phyloP scores from a whole-genome alignment of 1,284 basidiomycete species.

The Puccinia coronata region DNA sequence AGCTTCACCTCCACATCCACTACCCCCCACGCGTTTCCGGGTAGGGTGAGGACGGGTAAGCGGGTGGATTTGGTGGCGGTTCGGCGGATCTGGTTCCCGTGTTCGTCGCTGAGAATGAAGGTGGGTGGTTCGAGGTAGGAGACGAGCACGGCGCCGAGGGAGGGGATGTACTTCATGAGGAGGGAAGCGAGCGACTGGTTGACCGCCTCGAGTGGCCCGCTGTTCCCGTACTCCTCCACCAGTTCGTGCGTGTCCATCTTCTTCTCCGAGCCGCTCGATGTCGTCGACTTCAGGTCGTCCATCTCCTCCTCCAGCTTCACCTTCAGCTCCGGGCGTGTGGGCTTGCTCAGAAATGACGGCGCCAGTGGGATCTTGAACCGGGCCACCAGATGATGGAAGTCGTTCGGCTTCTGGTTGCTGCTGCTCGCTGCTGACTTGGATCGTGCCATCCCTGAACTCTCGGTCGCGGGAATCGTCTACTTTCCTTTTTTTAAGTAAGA shows the following conservation, averaged over 20 bases:
- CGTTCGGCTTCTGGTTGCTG: background rate
- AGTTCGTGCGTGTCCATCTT: background rate
- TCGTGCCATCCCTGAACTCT: background rate
- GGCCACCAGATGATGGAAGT: constrained; percentile 38
- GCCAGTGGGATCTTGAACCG: constrained; percentile 35
- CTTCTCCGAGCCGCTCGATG: background rate
- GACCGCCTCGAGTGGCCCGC: constrained; percentile 23
- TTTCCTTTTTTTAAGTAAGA: no score
- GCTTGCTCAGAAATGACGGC: constrained; percentile 21
- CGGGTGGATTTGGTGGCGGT: background rate
- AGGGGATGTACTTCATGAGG: constrained; percentile 46
- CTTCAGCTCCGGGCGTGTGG: background rate
- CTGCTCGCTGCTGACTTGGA: no score
- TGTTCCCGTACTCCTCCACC: background rate
- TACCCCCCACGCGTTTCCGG: constrained; percentile 24
- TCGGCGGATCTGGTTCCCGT: background rate
- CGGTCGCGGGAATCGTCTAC: background rate
- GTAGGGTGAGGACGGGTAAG: constrained; percentile 5
- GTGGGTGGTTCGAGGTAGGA: constrained; percentile 29
- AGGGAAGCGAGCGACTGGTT: constrained; percentile 38
- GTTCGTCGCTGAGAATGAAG: background rate
- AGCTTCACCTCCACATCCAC: constrained; percentile 33
- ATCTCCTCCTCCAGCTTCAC: background rate
- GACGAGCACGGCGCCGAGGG: constrained; percentile 28
- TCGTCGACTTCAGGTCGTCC: background rate